A percentile compares a stretch with the other conserved stretches of the same genome.
These are phyloP conservation scores for Cenchrus fungigraminus DNA, from an alignment of 176 grass and related monocot species.

Conservation along the genomic window DNA sequence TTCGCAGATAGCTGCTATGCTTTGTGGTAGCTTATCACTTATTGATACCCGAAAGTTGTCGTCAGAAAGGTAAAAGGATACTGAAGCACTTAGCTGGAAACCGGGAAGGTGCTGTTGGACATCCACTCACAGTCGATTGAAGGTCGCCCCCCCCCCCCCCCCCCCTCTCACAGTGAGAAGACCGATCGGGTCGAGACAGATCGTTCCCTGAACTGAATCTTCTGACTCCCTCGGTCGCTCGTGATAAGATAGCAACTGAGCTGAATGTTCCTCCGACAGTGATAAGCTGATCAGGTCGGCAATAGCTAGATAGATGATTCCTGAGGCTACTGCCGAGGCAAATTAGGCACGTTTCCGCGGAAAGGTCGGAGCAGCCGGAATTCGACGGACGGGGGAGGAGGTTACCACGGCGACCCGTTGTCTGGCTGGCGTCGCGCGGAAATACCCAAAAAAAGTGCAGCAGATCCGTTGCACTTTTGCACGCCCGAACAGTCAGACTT, in stretches of 20 bases:
- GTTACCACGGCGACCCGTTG: constrained; percentile 11
- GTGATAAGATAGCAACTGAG: not conserved
- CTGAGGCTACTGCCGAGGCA: not conserved
- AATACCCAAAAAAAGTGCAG: not conserved
- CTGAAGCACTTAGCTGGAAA: not conserved
- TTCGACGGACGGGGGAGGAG: not conserved
- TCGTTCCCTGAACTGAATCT: not conserved
- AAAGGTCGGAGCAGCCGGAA: not conserved
- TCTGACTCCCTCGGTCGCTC: not conserved
- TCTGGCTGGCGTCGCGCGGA: not conserved
- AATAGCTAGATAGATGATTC: not conserved
- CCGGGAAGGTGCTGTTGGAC: no score
- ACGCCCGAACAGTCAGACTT: not conserved
- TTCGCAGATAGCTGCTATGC: not conserved
- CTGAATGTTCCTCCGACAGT: not conserved
- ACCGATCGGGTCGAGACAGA: not conserved
- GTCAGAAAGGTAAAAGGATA: not conserved
- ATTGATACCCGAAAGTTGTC: no score
- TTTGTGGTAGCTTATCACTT: not conserved
- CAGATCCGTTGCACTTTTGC: not conserved
- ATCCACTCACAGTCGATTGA: not conserved
- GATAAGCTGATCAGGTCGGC: not conserved
- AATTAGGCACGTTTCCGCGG: constrained; percentile 12
- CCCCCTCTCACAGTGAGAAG: not conserved
- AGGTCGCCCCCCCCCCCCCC: no score